phyloP scores from a whole-genome alignment of 1,139 yeast genomes.

The Suhomyces taliae region DNA sequence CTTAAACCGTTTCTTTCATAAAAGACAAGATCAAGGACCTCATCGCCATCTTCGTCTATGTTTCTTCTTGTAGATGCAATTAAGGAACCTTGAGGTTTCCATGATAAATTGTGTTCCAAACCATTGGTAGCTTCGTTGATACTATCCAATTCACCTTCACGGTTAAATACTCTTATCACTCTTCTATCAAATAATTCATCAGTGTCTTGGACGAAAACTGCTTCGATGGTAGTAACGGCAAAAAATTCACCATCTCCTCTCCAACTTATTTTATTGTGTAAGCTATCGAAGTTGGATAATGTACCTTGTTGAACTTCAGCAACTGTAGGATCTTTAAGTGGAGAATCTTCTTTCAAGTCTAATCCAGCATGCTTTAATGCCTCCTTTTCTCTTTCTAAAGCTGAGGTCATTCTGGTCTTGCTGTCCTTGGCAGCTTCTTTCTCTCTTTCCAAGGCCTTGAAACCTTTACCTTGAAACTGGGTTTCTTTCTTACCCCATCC shows the following conservation, averaged over 20 bases:
- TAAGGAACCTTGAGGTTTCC: slow-evolving; percentile 91
- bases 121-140: slow-evolving; percentile 91
- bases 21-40: slow-evolving; percentile 61
- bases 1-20: slow-evolving; percentile 93
- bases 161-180: slow-evolving; percentile 76
- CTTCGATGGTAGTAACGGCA: slow-evolving; percentile 65
- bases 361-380: slow-evolving; percentile 69
- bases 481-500: slow-evolving; percentile 99
- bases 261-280: slow-evolving; percentile 67
- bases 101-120: slow-evolving; percentile 67
- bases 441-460: slow-evolving; percentile 75
- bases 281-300: slow-evolving; percentile 53
- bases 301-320: slow-evolving; percentile 70
- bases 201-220: slow-evolving; percentile 42
- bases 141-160: slow-evolving; percentile 77
- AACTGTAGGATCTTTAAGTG: slow-evolving; percentile 89
- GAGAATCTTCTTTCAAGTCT: slow-evolving; percentile 54
- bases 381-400: slow-evolving; percentile 62
- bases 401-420: slow-evolving; percentile 87
- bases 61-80: slow-evolving; percentile 79
- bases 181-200: slow-evolving; percentile 56
- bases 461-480: slow-evolving; percentile 94
- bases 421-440: slow-evolving; percentile 51
- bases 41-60: slow-evolving; percentile 49
- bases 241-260: slow-evolving; percentile 92